Conservation (phyloP, 495 filamentous ascomycete species). For the Penicillium manginii region DNA sequence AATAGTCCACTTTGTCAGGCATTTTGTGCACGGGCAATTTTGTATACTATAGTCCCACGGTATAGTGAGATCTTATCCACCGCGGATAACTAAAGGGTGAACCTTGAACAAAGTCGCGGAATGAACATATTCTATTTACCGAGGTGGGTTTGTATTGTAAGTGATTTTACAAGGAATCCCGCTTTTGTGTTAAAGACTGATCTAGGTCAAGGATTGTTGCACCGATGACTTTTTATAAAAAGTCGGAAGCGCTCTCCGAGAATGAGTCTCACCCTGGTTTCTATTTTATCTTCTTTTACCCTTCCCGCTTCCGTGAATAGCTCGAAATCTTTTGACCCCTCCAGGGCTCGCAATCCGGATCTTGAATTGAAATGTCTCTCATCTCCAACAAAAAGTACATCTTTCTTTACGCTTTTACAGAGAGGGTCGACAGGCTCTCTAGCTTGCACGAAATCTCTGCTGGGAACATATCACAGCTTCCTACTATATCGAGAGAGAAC, state of each 20-base stretch:
- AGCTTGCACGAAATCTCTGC: not conserved
- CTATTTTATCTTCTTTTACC: not conserved
- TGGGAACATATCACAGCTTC: not conserved
- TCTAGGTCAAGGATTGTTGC: not conserved
- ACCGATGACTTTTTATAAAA: not conserved
- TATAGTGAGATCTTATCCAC: not conserved
- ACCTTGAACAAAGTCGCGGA: not conserved
- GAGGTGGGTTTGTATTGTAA: constrained; percentile 9
- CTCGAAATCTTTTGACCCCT: not conserved
- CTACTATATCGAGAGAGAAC: not conserved
- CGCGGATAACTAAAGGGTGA: not conserved
- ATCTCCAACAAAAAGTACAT: constrained; percentile 4
- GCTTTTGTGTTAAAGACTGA: constrained; percentile 2
- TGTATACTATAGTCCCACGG: not conserved
- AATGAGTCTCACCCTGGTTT: not conserved
- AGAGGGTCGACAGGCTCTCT: constrained; percentile 3
- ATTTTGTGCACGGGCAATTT: not conserved
- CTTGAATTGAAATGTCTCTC: not conserved
- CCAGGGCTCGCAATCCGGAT: not conserved
- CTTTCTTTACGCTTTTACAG: constrained; percentile 6
- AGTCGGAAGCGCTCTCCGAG: not conserved
- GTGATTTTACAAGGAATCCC: constrained; percentile 3
- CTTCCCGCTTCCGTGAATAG: not conserved
- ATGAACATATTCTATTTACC: constrained; percentile 2
- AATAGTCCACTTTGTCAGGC: not conserved